Conservation (phyloP, 768 basidiomycete genomes). For the Lentinula sp. region DNA sequence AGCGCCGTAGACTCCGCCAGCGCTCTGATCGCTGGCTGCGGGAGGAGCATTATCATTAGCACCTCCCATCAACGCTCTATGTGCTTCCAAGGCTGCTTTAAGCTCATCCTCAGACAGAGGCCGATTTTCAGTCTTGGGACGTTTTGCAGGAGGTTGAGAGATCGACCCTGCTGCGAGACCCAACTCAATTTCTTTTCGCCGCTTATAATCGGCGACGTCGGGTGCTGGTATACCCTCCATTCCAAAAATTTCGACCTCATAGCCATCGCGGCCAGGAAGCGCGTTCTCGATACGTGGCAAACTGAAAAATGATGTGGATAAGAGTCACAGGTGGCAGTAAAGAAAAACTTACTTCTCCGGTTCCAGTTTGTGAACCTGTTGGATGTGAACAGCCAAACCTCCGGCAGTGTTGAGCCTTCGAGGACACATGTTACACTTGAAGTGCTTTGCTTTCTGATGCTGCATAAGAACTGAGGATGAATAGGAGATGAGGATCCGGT, state of each 20-base stretch:
- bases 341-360: constrained; percentile 67
- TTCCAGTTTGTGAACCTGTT: constrained; percentile 99
- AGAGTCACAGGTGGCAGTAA: neutral
- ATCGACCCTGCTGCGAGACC: constrained; percentile 81
- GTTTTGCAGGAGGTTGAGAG: constrained; percentile 74
- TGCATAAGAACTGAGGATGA: constrained; percentile 80
- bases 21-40: constrained; percentile 35
- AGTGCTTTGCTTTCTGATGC: constrained; percentile 99
- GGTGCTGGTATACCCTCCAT: constrained; percentile 98
- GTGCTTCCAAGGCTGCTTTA: constrained; percentile 77
- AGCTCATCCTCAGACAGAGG: constrained; percentile 80
- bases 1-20: constrained; percentile 55
- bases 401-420: constrained; percentile 95
- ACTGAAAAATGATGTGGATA: constrained; percentile 24
- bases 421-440: constrained; percentile 96
- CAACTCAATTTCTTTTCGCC: constrained; percentile 90
- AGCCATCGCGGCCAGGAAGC: constrained; percentile 92
- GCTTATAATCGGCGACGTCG: constrained; percentile 93
- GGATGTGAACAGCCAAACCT: constrained; percentile 94
- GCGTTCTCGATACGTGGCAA: constrained; percentile 94
- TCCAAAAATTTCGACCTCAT: constrained; percentile 98
- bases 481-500: neutral
- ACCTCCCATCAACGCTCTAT: constrained; percentile 87
- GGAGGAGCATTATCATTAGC: constrained; percentile 27
- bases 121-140: constrained; percentile 75